phyloP scores from a whole-genome alignment of 2,329 filamentous ascomycete genomes.

The Zasmidium citrigriseum region DNA sequence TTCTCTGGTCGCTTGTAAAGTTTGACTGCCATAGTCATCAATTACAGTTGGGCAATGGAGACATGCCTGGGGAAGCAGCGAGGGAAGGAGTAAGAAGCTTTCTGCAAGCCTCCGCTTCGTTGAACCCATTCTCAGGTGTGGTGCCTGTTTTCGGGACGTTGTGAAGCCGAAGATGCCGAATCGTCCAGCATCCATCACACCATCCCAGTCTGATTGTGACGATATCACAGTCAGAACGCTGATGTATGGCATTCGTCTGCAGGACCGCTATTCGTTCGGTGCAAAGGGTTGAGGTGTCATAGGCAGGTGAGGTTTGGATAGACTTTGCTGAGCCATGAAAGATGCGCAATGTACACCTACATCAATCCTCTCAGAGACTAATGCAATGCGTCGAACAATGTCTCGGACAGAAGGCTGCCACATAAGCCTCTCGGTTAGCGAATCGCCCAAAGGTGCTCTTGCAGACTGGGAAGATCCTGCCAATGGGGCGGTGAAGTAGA shows the following conservation, averaged over 20 bases:
- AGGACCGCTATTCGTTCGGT: background rate
- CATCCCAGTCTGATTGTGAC: background rate
- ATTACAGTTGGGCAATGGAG: background rate
- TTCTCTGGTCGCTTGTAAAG: background rate
- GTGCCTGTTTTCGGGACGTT: background rate
- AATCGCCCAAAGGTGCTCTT: background rate
- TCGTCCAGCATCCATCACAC: background rate
- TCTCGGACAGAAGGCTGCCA: background rate
- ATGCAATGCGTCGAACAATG: background rate
- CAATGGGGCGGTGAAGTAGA: background rate
- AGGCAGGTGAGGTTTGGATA: background rate
- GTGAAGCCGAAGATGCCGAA: background rate
- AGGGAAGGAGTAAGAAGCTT: background rate
- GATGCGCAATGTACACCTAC: background rate
- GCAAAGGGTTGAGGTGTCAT: background rate
- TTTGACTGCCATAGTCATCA: background rate
- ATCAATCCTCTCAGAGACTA: background rate
- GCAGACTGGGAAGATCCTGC: background rate
- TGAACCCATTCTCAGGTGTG: background rate
- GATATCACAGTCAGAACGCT: background rate
- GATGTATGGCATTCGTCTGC: background rate
- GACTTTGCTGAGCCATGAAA: background rate
- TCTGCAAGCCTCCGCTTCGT: background rate
- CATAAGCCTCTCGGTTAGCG: background rate
- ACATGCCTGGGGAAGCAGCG: background rate